Base-by-base conservation (phyloP, 257 asterid species). In the Nicotiana otophora region DNA sequence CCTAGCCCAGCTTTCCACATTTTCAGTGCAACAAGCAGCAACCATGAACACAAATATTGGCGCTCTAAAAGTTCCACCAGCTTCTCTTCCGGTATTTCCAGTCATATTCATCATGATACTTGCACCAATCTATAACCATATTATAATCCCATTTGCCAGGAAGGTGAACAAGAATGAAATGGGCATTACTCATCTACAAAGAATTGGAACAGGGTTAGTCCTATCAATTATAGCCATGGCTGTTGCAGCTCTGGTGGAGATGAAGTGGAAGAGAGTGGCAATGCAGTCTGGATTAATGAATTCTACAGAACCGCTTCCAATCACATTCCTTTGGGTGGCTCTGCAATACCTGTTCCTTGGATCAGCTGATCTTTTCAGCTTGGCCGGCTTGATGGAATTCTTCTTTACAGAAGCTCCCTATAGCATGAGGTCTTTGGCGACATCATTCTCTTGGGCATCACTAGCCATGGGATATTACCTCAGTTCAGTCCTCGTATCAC, bases 321-420 rank as follows among this genome's bases (percentile, higher is more conserved):
- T 92, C 85, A 87, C 95, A 30, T 92, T 92, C 88, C 92, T 92
- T 19, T 94, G 97, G 96, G 88, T 94, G 70, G 92, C 97, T 15
- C 83, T 90, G 84, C 98, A 94, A 34, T 94, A 91, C 78, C 82
- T 94, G 39, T 93, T 92, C 86, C 90, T 94, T 1, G 98, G 98
- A 10, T 94, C 98, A 20, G 98, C 98, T n/a, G 98, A 94, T 85
- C 95, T 94, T 7, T 94, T 94, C 92, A 91, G 92, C 88, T 82
- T 94, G 83, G 98, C 98, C 11, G 97, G 98, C 14, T 61, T 90
- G 87, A 90, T 94, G 98, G 98, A 92, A 14, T 92, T 94, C 87
- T 91, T 91, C 90, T 94, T 91, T 80, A 91, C 97, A 5, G 97
- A 92, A 82, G 94, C 97, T 28, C 97, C 97, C 10, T 84, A 85